These are phyloP conservation scores for Aspergillus sclerotioniger DNA, from an alignment of 495 filamentous ascomycete species.

Conservation along the genomic window DNA sequence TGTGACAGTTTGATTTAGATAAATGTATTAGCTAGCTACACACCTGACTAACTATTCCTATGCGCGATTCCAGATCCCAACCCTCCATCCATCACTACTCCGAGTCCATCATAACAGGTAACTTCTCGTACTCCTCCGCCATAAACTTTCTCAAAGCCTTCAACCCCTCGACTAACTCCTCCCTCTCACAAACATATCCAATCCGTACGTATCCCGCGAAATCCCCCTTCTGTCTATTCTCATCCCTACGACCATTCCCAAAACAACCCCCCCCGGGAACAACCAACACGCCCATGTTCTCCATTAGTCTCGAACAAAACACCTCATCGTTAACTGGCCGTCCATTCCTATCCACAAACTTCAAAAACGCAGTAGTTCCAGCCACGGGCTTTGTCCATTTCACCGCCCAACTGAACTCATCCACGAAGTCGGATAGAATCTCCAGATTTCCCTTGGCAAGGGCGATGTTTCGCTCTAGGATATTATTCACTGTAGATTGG, in stretches of 20 bases:
- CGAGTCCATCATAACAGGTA: constrained; percentile 15
- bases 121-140: constrained; percentile 41
- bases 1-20: too few relatives aligned
- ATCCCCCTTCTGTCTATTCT: too few relatives aligned
- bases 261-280: constrained; percentile 70
- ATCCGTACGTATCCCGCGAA: constrained; percentile 72
- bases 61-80: too few relatives aligned
- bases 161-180: constrained; percentile 41
- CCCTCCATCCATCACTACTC: too few relatives aligned
- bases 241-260: constrained; percentile 39
- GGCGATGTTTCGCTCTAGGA: constrained; percentile 61
- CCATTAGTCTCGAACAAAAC: constrained; percentile 63
- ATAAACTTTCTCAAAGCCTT: constrained; percentile 59
- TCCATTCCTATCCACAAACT: constrained; percentile 54
- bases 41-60: too few relatives aligned
- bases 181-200: constrained; percentile 55
- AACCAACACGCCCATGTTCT: constrained; percentile 66
- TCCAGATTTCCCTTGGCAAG: constrained; percentile 64
- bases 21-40: too few relatives aligned
- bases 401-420: constrained; percentile 51
- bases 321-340: constrained; percentile 60
- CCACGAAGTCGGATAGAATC: constrained; percentile 61
- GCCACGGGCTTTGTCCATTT: constrained; percentile 68
- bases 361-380: constrained; percentile 73
- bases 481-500: constrained; percentile 49